These are phyloP conservation scores for Eucalyptus camaldulensis DNA, from an alignment of 345 rosid genomes.

Conservation along the genomic window DNA sequence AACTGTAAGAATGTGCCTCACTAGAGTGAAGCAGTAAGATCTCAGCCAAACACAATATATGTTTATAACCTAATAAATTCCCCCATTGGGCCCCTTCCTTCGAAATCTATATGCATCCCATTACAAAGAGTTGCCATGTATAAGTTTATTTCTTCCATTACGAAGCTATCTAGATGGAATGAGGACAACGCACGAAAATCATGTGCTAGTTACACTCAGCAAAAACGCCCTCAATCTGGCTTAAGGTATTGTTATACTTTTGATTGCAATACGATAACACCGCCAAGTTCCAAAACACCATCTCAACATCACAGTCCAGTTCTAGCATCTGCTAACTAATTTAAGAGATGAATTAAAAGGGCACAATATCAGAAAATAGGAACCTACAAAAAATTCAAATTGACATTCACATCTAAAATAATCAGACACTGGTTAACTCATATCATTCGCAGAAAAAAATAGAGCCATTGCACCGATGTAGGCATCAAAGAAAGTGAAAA, in stretches of 20 bases:
- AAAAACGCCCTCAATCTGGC: not conserved
- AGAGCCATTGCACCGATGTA: not conserved
- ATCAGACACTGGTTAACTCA: not conserved
- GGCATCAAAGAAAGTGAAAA: not conserved
- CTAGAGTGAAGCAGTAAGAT: not conserved
- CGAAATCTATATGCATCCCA: not conserved
- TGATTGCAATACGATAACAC: not conserved
- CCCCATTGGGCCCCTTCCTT: not conserved
- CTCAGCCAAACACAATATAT: not conserved
- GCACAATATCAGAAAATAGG: not conserved
- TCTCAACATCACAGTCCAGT: not conserved
- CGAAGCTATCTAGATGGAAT: not conserved
- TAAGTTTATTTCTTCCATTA: not conserved
- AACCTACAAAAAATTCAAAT: not conserved
- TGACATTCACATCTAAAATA: not conserved
- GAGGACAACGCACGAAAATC: not conserved
- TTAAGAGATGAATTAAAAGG: not conserved
- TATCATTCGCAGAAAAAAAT: not conserved
- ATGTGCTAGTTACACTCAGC: not conserved
- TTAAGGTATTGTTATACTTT: not conserved
- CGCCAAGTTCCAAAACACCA: not conserved
- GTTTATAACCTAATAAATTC: not conserved
- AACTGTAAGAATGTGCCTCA: not conserved
- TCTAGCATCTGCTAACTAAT: not conserved
- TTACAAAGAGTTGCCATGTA: not conserved